These are phyloP conservation scores for Syncephalastrum monosporum DNA, from an alignment of 371 early-diverging fungal genomes.

Conservation along the genomic window DNA sequence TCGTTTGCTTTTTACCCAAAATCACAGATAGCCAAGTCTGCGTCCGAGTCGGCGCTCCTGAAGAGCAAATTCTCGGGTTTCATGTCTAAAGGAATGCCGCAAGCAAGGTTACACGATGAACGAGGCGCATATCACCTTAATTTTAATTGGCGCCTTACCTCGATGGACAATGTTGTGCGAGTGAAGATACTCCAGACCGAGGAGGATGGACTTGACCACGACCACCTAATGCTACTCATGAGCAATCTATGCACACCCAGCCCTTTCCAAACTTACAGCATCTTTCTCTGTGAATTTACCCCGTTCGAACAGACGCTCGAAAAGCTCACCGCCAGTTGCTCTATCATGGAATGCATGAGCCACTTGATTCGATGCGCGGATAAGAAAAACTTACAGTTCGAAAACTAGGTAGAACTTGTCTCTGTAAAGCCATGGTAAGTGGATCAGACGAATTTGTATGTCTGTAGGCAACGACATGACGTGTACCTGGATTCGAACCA, in stretches of 20 bases:
- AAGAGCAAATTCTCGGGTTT: conserved; percentile 83
- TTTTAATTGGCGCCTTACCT: conserved; percentile 31
- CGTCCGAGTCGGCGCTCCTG: conserved; percentile 54
- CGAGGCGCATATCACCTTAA: background rate
- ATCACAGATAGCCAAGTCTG: conserved; percentile 62
- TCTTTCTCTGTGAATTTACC: conserved; percentile 90
- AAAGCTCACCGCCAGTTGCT: conserved; percentile 88
- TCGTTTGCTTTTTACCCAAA: conserved; percentile 52
- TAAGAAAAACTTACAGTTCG: conserved; percentile 60
- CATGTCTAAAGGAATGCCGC: conserved; percentile 47
- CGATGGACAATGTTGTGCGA: conserved; percentile 63
- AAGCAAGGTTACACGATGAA: conserved; percentile 1
- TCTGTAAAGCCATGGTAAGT: conserved; percentile 25
- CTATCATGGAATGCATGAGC: conserved; percentile 20
- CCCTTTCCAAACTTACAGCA: conserved; percentile 34
- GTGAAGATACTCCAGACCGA: conserved; percentile 69
- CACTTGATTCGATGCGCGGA: background rate
- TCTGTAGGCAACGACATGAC: background rate
- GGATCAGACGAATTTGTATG: background rate
- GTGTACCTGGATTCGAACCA: conserved; percentile 69
- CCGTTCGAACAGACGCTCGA: conserved; percentile 80
- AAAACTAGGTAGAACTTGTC: conserved; percentile 89
- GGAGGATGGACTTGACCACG: conserved; percentile 62
- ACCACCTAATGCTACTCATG: conserved; percentile 22
- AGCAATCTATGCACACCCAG: no score